Base-by-base conservation (phyloP, 2,329 filamentous ascomycete genomes). In the Trichoderma arundinaceum region DNA sequence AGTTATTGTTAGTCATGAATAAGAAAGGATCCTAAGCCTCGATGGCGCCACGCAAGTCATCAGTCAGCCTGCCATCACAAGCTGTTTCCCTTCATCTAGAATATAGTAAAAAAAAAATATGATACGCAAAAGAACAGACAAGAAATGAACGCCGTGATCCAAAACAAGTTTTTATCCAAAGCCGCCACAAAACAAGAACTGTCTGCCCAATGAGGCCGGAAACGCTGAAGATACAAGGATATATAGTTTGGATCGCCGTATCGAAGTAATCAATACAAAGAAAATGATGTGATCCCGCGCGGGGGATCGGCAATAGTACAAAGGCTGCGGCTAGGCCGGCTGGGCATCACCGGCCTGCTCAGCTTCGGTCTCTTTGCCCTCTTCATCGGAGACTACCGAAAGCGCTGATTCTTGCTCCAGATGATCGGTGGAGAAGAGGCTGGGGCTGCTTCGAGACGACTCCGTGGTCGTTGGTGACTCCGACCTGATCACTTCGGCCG, bases 331-430 rank as follows among this genome's bases (percentile, higher is more conserved):
- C 59, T 61, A 43, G 58, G 38, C 12, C 28, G 48, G 44, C 44
- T 32, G 33, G 58, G 35, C 38, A 32, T 61, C 58, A 32, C 48
- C 44, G 48, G 52, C 48, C 35, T 61, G 46, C 28, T 61, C 58
- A 35, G 58, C 22, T 51, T 51, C 58, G n/a, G 17, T 17, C 17
- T 28, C 22, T 28, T 22, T 13, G 52, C 39, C 52, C 35, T 43
- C 52, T 54, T 78, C 74, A 84, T 69, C 84, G 83, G 57, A 81
- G 78, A 65, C 80, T 80, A 7, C 87, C 87, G 7, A 89, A 80
- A 60, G 87, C 87, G 71, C 86, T 88, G 75, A 90, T 88, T 68
- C 87, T 79, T 32, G 87, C 87, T 63, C 87, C 87, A 5, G 87
- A 86, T 1, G 87, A 82, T 66, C 87, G 80, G 76, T 88, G 85